phyloP scores from a whole-genome alignment of 495 filamentous ascomycete genomes.

The Sporormia fimetaria region DNA sequence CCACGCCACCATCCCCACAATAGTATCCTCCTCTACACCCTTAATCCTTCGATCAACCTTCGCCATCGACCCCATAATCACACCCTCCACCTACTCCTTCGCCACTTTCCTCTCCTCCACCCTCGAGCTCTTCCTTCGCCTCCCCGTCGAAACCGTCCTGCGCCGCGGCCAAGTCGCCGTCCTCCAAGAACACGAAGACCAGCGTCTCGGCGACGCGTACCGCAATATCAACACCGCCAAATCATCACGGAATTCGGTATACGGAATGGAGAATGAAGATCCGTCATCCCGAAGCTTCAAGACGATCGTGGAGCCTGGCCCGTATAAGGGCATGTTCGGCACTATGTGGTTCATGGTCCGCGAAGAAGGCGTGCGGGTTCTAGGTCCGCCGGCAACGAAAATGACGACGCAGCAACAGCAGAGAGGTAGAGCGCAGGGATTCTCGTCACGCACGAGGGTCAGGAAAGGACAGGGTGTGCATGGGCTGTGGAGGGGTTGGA shows the following conservation, averaged over 20 bases:
- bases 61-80: conserved; percentile 67
- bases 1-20: conserved; percentile 67
- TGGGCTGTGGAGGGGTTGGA: conserved; percentile 88
- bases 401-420: conserved; percentile 30
- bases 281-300: conserved; percentile 40
- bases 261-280: conserved; percentile 28
- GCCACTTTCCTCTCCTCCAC: conserved; percentile 64
- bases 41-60: conserved; percentile 64
- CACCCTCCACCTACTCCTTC: conserved; percentile 66
- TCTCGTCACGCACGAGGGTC: conserved; percentile 36
- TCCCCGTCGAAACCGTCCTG: conserved; percentile 86
- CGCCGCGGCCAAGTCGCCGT: conserved; percentile 74
- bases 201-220: conserved; percentile 9
- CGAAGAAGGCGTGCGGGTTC: conserved; percentile 55
- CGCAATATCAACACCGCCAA: not conserved
- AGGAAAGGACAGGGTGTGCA: conserved; percentile 67
- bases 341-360: conserved; percentile 79
- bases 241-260: not conserved
- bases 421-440: conserved; percentile 9
- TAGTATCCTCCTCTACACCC: conserved; percentile 68
- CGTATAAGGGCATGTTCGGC: conserved; percentile 69
- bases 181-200: conserved; percentile 23
- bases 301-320: conserved; percentile 61
- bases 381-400: conserved; percentile 32
- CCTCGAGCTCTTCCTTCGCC: conserved; percentile 68